phyloP scores from a whole-genome alignment of 2,329 filamentous ascomycete genomes.

The Podosphaera aphanis region DNA sequence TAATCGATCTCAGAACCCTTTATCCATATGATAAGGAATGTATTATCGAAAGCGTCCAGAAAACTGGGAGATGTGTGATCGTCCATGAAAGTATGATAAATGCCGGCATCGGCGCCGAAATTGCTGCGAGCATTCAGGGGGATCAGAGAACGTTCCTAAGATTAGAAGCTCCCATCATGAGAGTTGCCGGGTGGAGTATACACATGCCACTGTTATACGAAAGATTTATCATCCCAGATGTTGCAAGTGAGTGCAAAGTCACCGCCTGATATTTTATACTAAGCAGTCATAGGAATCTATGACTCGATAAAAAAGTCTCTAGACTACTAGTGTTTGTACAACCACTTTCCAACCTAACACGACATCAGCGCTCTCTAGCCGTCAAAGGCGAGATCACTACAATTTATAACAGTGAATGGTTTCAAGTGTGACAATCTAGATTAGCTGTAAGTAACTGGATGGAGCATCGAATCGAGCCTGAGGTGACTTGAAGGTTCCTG shows the following conservation, averaged over 20 bases:
- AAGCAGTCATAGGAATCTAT: conserved; percentile 13
- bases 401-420: too few relatives aligned
- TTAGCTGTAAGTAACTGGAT: too few relatives aligned
- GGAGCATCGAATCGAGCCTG: too few relatives aligned
- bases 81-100: conserved; percentile 59
- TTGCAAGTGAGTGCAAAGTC: conserved; percentile 31
- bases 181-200: conserved; percentile 46
- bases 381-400: too few relatives aligned
- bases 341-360: too few relatives aligned
- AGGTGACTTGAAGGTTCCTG: too few relatives aligned
- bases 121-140: conserved; percentile 49
- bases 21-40: conserved; percentile 51
- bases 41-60: conserved; percentile 40
- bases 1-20: conserved; percentile 48
- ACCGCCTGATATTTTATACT: conserved; percentile 4
- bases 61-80: conserved; percentile 45
- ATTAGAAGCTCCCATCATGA: conserved; percentile 44
- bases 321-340: conserved; percentile 15
- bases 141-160: conserved; percentile 34
- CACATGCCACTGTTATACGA: conserved; percentile 45
- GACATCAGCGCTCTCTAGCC: background rate
- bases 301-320: conserved; percentile 15
- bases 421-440: too few relatives aligned
- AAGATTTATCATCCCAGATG: conserved; percentile 42
- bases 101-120: conserved; percentile 47